Percentiles rank a stretch among this genome's conserved stretches.
phyloP scores from a whole-genome alignment of 2,329 filamentous ascomycete species.

The Capronia epimyces region DNA sequence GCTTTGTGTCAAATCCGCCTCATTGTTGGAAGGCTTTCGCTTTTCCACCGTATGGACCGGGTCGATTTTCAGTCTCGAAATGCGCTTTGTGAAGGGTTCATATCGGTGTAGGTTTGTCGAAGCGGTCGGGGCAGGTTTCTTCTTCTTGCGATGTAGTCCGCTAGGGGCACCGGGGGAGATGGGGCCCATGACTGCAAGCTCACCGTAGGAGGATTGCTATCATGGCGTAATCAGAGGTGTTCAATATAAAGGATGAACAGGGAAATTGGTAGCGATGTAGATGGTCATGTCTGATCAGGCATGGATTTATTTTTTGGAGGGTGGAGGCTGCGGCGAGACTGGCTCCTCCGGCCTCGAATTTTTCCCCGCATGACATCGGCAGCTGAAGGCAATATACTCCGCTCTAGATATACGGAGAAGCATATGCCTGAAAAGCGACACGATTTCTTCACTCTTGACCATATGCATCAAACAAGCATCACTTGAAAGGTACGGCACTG shows the following conservation, averaged over 20 bases:
- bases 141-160: constrained; percentile 55
- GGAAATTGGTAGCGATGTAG: no score
- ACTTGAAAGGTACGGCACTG: background rate
- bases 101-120: constrained; percentile 82
- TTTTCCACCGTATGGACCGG: constrained; percentile 80
- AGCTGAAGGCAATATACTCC: background rate
- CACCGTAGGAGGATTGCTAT: constrained; percentile 2
- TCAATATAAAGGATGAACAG: no score
- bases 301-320: constrained; percentile 7
- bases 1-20: constrained; percentile 65
- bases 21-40: constrained; percentile 64
- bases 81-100: constrained; percentile 84
- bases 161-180: background rate
- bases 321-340: constrained; percentile 6
- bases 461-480: background rate
- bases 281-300: no score
- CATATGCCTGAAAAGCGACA: background rate
- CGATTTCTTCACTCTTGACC: background rate
- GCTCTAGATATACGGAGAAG: background rate
- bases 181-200: background rate
- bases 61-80: constrained; percentile 87
- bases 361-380: constrained; percentile 10
- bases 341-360: background rate
- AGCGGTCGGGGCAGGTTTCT: constrained; percentile 58
- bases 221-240: background rate